These are phyloP conservation scores for Teunomyces pallodes DNA, from an alignment of 805 yeast species.

Conservation along the genomic window DNA sequence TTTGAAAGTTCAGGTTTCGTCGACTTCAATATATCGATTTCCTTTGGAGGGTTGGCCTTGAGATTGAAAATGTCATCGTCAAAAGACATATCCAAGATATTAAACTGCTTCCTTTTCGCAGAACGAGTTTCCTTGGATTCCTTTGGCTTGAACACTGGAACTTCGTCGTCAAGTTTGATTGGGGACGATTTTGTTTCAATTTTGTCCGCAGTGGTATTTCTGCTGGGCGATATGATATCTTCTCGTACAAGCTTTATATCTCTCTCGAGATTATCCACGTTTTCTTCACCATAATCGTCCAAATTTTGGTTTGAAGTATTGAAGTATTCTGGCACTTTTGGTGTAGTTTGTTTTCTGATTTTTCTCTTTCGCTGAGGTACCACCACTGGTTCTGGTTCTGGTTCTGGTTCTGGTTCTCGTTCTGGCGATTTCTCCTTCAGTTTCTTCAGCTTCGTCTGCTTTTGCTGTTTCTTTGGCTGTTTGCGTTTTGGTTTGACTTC, in stretches of 20 bases:
- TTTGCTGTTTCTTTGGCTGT: background rate
- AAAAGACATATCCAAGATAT: constrained; percentile 12
- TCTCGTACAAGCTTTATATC: constrained; percentile 4
- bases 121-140: background rate
- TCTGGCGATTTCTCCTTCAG: background rate
- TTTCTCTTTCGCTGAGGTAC: background rate
- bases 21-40: background rate
- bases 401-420: background rate
- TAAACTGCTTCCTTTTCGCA: constrained; percentile 4
- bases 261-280: constrained; percentile 26
- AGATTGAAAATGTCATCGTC: constrained; percentile 9
- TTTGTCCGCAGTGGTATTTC: background rate
- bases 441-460: background rate
- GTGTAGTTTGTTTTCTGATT: constrained; percentile 1
- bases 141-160: background rate
- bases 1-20: constrained; percentile 2
- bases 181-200: constrained; percentile 6
- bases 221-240: background rate
- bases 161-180: constrained; percentile 9
- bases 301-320: constrained; percentile 13
- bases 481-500: constrained; percentile 1
- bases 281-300: constrained; percentile 36
- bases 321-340: constrained; percentile 4
- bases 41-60: background rate
- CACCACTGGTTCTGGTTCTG: background rate